These are phyloP conservation scores for Neofusicoccum sp. DNA, from an alignment of 2,329 filamentous ascomycete species.

Conservation along the genomic window DNA sequence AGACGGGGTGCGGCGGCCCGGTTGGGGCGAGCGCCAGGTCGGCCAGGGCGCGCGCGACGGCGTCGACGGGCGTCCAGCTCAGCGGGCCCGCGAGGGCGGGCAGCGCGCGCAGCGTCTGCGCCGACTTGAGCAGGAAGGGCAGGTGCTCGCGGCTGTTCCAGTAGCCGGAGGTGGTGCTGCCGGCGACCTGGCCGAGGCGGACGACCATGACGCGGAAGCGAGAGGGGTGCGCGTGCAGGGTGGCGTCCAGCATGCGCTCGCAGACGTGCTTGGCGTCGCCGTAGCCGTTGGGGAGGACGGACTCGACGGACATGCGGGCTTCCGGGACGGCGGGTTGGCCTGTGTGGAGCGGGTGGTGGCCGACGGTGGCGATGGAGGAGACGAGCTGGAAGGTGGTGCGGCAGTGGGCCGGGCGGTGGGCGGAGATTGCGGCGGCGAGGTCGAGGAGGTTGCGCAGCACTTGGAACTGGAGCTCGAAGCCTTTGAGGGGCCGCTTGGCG, in stretches of 20 bases:
- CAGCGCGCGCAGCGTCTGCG: slow-evolving; percentile 48
- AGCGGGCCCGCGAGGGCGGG: slow-evolving; percentile 47
- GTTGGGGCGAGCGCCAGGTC: slow-evolving; percentile 37
- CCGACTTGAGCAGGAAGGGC: slow-evolving; percentile 53
- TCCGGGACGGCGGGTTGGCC: slow-evolving; percentile 46
- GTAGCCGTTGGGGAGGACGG: slow-evolving; percentile 52
- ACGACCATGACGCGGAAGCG: slow-evolving; percentile 49
- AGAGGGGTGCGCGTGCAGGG: slow-evolving; percentile 47
- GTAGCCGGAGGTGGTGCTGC: slow-evolving; percentile 51
- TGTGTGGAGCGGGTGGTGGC: slow-evolving; percentile 28
- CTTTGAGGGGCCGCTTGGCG: slow-evolving; percentile 53
- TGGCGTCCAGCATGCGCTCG: slow-evolving; percentile 54
- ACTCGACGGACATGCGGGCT: slow-evolving; percentile 40
- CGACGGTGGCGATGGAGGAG: slow-evolving; percentile 47
- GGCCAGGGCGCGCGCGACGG: slow-evolving; percentile 36
- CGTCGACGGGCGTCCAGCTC: slow-evolving; percentile 53
- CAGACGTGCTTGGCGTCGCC: slow-evolving; percentile 57
- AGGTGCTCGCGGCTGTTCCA: slow-evolving; percentile 61
- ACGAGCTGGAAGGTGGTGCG: slow-evolving; percentile 44
- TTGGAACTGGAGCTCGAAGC: slow-evolving; percentile 55
- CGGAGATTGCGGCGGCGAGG: slow-evolving; percentile 43
- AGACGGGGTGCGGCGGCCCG: slow-evolving; percentile 30
- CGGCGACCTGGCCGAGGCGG: slow-evolving; percentile 57
- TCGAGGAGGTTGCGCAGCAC: slow-evolving; percentile 55
- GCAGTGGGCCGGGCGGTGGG: neutral